Percentiles rank a stretch among this genome's conserved stretches.
phyloP scores from a whole-genome alignment of 1,284 basidiomycete genomes.

The Heliocybe sulcata region DNA sequence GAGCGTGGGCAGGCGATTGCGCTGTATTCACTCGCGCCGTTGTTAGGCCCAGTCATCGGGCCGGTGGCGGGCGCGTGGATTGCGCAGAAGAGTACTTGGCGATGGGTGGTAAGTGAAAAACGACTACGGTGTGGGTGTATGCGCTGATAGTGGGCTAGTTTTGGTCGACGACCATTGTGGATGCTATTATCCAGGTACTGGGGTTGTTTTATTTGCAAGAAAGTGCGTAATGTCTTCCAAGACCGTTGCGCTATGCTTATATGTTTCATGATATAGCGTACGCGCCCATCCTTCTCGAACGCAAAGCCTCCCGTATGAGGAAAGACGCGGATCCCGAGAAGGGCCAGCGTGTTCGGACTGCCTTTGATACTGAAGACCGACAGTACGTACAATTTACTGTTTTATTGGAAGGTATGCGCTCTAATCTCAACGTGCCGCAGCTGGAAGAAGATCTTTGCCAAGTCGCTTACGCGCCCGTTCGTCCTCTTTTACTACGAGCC shows the following conservation, averaged over 20 bases:
- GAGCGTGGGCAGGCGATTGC: conserved; percentile 40
- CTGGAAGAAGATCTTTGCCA: conserved; percentile 29
- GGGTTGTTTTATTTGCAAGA: conserved; percentile 40
- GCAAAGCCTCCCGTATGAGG: conserved; percentile 31
- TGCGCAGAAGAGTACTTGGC: conserved; percentile 30
- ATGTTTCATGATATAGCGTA: too few relatives aligned
- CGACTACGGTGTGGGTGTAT: too few relatives aligned
- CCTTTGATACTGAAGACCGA: conserved; percentile 20
- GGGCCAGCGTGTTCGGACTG: conserved; percentile 17
- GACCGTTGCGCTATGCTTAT: too few relatives aligned
- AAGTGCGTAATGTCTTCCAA: conserved; percentile 24
- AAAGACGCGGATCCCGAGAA: conserved; percentile 29
- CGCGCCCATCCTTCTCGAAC: conserved; percentile 37
- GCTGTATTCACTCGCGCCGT: conserved; percentile 38
- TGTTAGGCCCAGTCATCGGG: conserved; percentile 36
- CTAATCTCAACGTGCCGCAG: conserved; percentile 10
- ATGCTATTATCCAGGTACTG: conserved; percentile 26
- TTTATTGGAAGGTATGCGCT: neutral
- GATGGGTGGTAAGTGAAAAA: conserved; percentile 30
- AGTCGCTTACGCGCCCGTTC: conserved; percentile 37
- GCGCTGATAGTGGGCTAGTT: too few relatives aligned
- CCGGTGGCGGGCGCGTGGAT: conserved; percentile 31
- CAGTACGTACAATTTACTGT: conserved; percentile 16
- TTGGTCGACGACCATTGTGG: conserved; percentile 30
- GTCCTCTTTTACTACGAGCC: conserved; percentile 35